These are phyloP conservation scores for Phytophthora litchii DNA, from an alignment of 352 stramenopile species.

Conservation along the genomic window DNA sequence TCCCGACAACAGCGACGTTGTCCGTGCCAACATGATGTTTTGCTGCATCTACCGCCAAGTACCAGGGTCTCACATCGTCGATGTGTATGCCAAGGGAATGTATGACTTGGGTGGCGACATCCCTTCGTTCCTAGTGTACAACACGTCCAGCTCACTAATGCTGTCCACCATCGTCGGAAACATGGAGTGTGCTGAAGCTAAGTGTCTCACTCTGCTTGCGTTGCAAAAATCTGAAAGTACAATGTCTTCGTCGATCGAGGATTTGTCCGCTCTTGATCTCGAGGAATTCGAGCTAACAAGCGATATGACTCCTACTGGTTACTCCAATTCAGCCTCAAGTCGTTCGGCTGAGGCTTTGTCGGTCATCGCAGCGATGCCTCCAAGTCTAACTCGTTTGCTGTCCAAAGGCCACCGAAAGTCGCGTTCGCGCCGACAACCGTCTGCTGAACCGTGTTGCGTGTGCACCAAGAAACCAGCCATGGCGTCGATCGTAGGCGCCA, in stretches of 20 bases:
- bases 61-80: constrained; percentile 32
- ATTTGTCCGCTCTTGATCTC: constrained; percentile 22
- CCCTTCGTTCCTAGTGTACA: constrained; percentile 47
- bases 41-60: constrained; percentile 65
- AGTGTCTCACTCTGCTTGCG: constrained; percentile 51
- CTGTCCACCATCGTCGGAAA: constrained; percentile 34
- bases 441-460: constrained; percentile 33
- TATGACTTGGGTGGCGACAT: constrained; percentile 56
- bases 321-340: constrained; percentile 26
- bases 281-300: constrained; percentile 17
- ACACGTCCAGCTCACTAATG: constrained; percentile 47
- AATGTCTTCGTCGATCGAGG: constrained; percentile 10
- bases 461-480: constrained; percentile 34
- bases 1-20: constrained; percentile 36
- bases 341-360: constrained; percentile 15
- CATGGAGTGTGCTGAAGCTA: constrained; percentile 44
- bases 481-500: constrained; percentile 26
- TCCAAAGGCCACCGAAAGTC: constrained; percentile 27
- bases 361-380: constrained; percentile 9
- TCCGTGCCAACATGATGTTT: constrained; percentile 56
- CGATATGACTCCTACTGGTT: constrained; percentile 4
- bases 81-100: constrained; percentile 60
- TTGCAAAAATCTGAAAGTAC: constrained; percentile 21
- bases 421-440: constrained; percentile 17
- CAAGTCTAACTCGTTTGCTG: constrained; percentile 15